Evolutionary conservation across 2,329 filamentous ascomycete genomes (phyloP), one percentile per base, ranked within the genome.

Genomic region (Ascochyta fabae): DNA sequence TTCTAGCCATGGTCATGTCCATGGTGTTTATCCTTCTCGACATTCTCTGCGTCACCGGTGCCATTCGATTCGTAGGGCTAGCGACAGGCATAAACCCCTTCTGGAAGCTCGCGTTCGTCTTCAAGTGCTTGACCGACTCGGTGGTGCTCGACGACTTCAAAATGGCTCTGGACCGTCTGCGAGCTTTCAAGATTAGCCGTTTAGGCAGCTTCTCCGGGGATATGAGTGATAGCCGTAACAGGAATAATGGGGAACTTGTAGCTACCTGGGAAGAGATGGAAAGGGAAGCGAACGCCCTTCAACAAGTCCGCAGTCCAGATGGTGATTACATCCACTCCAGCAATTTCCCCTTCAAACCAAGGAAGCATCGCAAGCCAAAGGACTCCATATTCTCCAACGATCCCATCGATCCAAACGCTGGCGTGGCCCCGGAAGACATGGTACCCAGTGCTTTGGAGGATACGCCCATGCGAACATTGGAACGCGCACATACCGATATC

Each of bases 131-230:
- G 42, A 87, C 86, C 19, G 86, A 89, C 66, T 85, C 83, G 0
- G 84, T 89, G 47, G 81, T 89, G 47, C 81, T 89, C 10, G 86
- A 89, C 65, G 86, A 89, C 64, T 89, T 89, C 80, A 88, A 88
- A 66, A 87, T 85, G 3, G 80, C 79, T 0, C 68, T 82, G 23
- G 80, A 82, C 55, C 73, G 78, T 5, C 63, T 82, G 39, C 74
- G 78, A 55, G 71, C 76, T n/a, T 76, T 80, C 65, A 78, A 77
- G 44, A 72, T 81, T 38, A 74, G 74, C 22, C 72, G 74, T 12
- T 43, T 77, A 19, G 73, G 72, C 19, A 75, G 72, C 53, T 75
- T 73, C 33, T 75, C 72, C 1, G 66, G 66, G 9, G 73, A 76
- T 54, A 64, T 61, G 50, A 73, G 67, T 49, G 73, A 75, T 44